Percentiles rank a stretch among this genome's conserved stretches.
Conservation (phyloP, 768 basidiomycete species). For the Hygrophoropsis aurantiaca region DNA sequence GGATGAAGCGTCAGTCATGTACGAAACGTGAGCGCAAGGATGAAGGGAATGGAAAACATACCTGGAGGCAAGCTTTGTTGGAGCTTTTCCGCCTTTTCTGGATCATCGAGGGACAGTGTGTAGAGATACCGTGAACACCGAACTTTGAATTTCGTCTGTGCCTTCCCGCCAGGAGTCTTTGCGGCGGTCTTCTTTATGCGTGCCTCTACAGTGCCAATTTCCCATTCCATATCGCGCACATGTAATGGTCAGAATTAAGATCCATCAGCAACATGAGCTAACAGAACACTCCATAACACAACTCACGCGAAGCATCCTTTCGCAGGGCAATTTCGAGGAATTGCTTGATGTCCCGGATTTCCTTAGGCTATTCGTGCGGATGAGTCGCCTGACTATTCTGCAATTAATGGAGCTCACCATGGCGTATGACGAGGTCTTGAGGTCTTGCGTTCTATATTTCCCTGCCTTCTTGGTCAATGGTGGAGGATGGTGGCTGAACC, state of each 20-base stretch:
- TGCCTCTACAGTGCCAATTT: conserved; percentile 60
- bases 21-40: neutral
- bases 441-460: conserved; percentile 7
- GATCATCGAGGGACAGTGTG: conserved; percentile 94
- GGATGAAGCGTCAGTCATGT: neutral
- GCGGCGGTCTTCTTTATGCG: conserved; percentile 95
- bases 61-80: conserved; percentile 94
- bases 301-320: conserved; percentile 95
- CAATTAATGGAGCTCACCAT: conserved; percentile 20
- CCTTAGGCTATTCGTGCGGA: conserved; percentile 70
- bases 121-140: conserved; percentile 96
- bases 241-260: neutral
- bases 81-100: conserved; percentile 98
- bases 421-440: conserved; percentile 14
- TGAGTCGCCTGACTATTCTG: neutral
- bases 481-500: conserved; percentile 29
- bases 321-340: conserved; percentile 96
- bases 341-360: conserved; percentile 97
- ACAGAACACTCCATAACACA: neutral
- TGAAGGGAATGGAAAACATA: conserved; percentile 38
- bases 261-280: conserved; percentile 3
- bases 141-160: conserved; percentile 97
- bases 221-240: neutral
- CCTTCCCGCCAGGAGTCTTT: conserved; percentile 66
- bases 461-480: neutral